Evolutionary conservation across 352 stramenopile species (phyloP), one percentile per base, ranked within the genome.

Genomic region (Lagenidium sp.): DNA sequence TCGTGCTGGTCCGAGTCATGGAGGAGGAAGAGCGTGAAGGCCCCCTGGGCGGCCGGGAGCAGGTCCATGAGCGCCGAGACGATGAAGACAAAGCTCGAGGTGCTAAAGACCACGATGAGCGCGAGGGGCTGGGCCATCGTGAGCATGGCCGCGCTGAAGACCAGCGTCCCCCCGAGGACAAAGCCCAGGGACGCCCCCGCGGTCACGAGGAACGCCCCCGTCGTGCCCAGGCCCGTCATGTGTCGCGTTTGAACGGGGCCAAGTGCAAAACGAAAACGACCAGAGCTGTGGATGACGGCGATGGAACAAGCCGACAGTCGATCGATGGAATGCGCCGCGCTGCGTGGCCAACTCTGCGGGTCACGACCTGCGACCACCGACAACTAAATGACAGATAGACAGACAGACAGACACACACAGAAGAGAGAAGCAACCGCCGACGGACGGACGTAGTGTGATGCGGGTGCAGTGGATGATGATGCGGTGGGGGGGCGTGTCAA

Each of bases 31-130:
- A 23, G 22, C 1, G 25, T 32, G 26, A 51, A 61, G 3, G 29
- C 42, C 18, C 8, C 18, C 12, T 61, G 45, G 4, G 41, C 5
- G 36, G 44, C 36, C 6, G 12, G 36, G 10, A 50, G 34, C 7
- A 61, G 18, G 4, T 55, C 46, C 8, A 34, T 42, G 18, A 55
- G 46, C 20, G 53, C 46, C 6, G 35, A 22, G 25, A 28, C 35
- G 30, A 61, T n/a, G 31, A 61, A 61, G 16, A 61, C 23, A 32
- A 55, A 55, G 42, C 36, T 55, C 11, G 53, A 51, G 5, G 42
- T 51, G n/a, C 41, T 49, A 31, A 61, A 52, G n/a, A 61, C n/a
- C n/a, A 61, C 28, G 22, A 55, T 41, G n/a, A 61, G 46, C 19
- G 41, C 30, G 6, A 55, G 41, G 13, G 53, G 53, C 30, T 39